Conservation (phyloP, 768 basidiomycete genomes). For the Tremella mesenterica region DNA sequence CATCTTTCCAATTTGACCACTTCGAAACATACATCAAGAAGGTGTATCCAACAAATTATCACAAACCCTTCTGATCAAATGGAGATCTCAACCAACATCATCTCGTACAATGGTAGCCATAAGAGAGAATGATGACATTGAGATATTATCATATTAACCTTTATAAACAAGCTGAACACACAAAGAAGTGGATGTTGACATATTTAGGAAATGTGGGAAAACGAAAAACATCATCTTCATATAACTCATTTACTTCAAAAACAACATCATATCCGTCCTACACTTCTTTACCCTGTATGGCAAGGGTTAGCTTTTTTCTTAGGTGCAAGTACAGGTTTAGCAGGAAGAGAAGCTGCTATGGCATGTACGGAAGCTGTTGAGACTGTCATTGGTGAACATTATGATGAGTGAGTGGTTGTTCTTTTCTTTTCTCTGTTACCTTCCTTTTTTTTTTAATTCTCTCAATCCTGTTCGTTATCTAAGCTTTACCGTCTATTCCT, state of each 20-base stretch:
- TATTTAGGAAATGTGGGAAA: slow-evolving; percentile 93
- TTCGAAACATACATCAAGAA: no score
- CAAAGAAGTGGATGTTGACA: no score
- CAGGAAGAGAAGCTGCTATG: slow-evolving; percentile 93
- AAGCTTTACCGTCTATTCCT: not conserved
- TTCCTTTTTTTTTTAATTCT: not conserved
- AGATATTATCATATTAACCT: no score
- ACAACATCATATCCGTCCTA: slow-evolving; percentile 79
- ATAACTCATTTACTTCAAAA: slow-evolving; percentile 77
- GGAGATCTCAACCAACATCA: no score
- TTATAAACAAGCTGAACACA: no score
- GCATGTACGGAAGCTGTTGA: slow-evolving; percentile 97
- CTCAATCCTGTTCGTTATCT: not conserved
- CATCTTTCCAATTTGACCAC: no score
- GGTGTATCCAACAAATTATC: no score
- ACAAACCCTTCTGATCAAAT: no score
- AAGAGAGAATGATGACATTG: no score
- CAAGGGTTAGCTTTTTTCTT: slow-evolving; percentile 74
- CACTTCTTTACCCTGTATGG: slow-evolving; percentile 71
- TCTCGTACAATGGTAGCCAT: no score
- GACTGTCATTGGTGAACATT: slow-evolving; percentile 95
- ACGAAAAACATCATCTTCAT: slow-evolving; percentile 80
- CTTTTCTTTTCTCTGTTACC: not conserved
- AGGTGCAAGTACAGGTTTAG: slow-evolving; percentile 71
- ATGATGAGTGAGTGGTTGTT: slow-evolving; percentile 67